Evolutionary conservation across 768 basidiomycete species (phyloP), one percentile per base, ranked within the genome.

Genomic region (Suillus luteus): DNA sequence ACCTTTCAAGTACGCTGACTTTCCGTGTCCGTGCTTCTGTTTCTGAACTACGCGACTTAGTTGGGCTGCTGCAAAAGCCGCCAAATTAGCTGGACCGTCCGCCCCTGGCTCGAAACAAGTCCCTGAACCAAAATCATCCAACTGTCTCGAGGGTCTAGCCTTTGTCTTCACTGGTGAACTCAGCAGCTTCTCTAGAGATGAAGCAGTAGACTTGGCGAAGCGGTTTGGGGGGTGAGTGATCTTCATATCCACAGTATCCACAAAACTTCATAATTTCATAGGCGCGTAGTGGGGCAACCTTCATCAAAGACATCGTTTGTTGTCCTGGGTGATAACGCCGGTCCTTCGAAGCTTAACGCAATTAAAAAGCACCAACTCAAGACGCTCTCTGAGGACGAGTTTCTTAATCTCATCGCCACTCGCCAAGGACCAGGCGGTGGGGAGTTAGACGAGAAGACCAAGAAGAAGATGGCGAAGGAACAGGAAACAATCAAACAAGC

Each of bases 151-250:
- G 0, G 96, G 96, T 0, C 81, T 99, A 27, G 83, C 93, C 0
- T 91, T 99, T 71, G 96, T 99, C 24, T 99, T 99, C 67, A 99
- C 97, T 0, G 97, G 96, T 17, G 96, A 99, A 69, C 77, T 99
- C 54, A 85, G 83, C 55, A 91, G 90, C 64, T 87, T 99, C 67
- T 88, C 93, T 1, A 83, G 97, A 43, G 93, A 98, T 2, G 95
- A 97, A 68, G 90, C 93, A 0, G 73, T 81, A 33, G 95, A 96
- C 69, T 75, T 96, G 7, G 96, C 91, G 0, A 99, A 99, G 75
- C 92, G 95, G 5, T 95, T 87, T 71, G 95, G 95, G 69, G 96
- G 89, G 96, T 95, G 57, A 65, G 92, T 81, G 2, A 9, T 31
- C n/a, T 59, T 40, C 7, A 15, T 2, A 41, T 2, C 2, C 1